Percentiles rank a stretch among this genome's conserved stretches.
Conservation (phyloP, 192 early-diverging fungal genomes). For the Lobosporangium transversale region DNA sequence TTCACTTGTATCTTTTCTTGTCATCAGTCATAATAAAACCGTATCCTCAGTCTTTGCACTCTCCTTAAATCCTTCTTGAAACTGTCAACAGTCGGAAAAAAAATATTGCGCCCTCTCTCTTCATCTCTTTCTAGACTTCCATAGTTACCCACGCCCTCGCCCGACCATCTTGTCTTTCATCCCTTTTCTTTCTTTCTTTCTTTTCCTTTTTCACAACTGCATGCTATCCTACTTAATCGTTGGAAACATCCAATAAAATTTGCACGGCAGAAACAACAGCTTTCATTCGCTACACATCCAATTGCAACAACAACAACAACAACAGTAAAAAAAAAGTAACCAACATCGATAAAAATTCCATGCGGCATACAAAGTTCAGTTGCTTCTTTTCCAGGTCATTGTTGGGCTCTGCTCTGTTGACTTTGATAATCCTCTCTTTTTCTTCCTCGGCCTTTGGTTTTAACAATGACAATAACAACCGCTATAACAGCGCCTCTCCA, state of each 20-base stretch:
- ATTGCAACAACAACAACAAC: neutral
- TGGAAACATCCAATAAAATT: neutral
- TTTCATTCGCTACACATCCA: neutral
- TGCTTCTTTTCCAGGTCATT: conserved; percentile 10
- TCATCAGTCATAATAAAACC: neutral
- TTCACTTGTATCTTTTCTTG: neutral
- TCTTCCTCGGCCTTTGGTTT: neutral
- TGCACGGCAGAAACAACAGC: neutral
- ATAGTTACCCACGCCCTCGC: neutral
- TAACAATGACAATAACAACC: neutral
- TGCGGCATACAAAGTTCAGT: conserved; percentile 10
- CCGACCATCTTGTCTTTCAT: neutral
- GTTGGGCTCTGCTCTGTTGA: conserved; percentile 27
- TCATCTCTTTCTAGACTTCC: neutral
- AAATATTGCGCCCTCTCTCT: neutral
- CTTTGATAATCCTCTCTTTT: conserved; percentile 13
- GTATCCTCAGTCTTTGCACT: neutral
- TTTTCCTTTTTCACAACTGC: neutral
- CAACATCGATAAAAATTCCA: neutral
- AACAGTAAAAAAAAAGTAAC: too few species aligned
- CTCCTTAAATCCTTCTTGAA: too few species aligned
- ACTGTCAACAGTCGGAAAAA: neutral
- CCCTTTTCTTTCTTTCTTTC: conserved; percentile 8
- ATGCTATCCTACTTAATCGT: neutral
- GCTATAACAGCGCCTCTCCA: conserved; percentile 4